Percentiles rank a stretch among this genome's conserved stretches.
These are phyloP conservation scores for Chytriomyces sp. DNA, from an alignment of 192 early-diverging fungal species.

Conservation along the genomic window DNA sequence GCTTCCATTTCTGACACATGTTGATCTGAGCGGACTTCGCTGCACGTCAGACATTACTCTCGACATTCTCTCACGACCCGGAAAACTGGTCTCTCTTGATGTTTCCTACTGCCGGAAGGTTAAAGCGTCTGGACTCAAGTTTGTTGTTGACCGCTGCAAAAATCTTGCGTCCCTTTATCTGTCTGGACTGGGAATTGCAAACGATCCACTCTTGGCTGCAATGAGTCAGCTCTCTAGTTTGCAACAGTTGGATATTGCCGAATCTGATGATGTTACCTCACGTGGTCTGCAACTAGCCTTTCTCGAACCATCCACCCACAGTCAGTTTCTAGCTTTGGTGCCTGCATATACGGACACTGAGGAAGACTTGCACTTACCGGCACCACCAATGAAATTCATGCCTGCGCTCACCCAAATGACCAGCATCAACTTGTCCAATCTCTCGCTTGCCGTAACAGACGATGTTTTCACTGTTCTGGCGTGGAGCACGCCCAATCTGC, in stretches of 20 bases:
- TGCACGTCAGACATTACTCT: background rate
- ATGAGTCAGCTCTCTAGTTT: background rate
- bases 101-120: background rate
- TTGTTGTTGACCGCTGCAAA: background rate
- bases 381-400: constrained; percentile 1
- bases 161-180: background rate
- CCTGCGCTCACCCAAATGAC: background rate
- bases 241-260: background rate
- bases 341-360: background rate
- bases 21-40: background rate
- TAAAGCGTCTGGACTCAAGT: background rate
- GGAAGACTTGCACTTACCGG: constrained; percentile 4
- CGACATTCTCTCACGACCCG: background rate
- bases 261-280: background rate
- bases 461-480: constrained; percentile 5
- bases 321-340: background rate
- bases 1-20: background rate
- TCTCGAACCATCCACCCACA: background rate
- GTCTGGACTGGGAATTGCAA: background rate
- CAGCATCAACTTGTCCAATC: background rate
- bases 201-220: background rate
- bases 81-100: background rate
- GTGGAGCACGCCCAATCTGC: constrained; percentile 7
- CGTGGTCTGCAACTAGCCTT: background rate
- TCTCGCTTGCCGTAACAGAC: background rate